Base-by-base conservation (phyloP, 495 filamentous ascomycete genomes). In the Lepidopterella palustris region DNA sequence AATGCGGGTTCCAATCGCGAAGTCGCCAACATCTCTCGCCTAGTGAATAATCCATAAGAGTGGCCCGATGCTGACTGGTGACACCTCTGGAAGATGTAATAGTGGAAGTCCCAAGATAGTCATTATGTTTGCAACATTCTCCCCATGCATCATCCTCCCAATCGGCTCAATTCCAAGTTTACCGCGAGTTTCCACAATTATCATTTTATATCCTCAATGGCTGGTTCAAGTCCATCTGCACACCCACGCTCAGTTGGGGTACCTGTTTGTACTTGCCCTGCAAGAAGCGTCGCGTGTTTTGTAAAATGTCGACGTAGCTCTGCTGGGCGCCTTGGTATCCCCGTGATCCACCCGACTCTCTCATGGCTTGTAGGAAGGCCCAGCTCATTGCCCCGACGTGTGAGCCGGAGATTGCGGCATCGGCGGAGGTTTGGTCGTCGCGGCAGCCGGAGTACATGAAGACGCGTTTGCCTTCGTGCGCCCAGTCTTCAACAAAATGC, bases 391-490 rank as follows among this genome's bases (percentile, higher is more conserved):
- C 82, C 0, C 81, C 81, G 13, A 67, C 65, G 25, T 58, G 55
- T 20, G 65, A 64, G 0, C 81, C 80, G 13, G 74, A 71, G 55
- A 84, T 84, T 35, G 70, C 76, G 26, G 82, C 79, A 70, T 84
- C 81, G 29, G 82, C 82, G 32, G 73, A 77, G 1, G 82, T 84
- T 72, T 85, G 80, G 57, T 83, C 77, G 68, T 84, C 82, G 13
- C 75, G 70, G 66, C 82, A 85, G 3, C 82, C 82, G 47, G 73
- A 77, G 61, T 82, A 84, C 82, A 85, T 82, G 68, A 77, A 81
- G 28, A 83, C 82, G 60, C 80, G 75, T 57, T 69, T 71, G 5
- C 77, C 76, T 11, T 79, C 78, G 60, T 81, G 79, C 32, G 71
- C 71, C 51, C 74, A 84, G 55, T 80, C 67, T 55, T 79, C 76